Evolutionary conservation across 2,329 filamentous ascomycete species (phyloP).

Genomic region (Bipolaris oryzae): DNA sequence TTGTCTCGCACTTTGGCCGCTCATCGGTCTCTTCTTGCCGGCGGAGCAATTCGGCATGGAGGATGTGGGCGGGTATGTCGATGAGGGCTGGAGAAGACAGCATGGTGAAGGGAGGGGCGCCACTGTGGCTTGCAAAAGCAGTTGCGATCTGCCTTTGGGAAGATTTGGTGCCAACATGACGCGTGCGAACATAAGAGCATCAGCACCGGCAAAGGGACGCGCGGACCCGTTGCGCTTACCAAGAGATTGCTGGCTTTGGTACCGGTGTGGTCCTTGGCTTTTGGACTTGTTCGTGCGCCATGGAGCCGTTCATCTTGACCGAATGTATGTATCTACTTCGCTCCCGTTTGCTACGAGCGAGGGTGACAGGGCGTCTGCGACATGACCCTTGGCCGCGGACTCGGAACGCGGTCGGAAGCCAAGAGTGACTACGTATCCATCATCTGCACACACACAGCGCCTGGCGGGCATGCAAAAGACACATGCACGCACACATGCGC

Average conservation of each 20-base stretch:
- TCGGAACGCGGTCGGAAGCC: neutral
- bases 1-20: constrained; percentile 61
- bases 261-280: constrained; percentile 28
- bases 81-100: constrained; percentile 28
- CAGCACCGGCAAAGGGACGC: constrained; percentile 5
- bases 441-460: neutral
- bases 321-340: neutral
- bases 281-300: neutral
- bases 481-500: neutral
- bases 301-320: neutral
- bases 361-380: neutral
- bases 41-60: constrained; percentile 58
- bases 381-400: neutral
- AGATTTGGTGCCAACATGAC: constrained; percentile 27
- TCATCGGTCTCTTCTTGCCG: constrained; percentile 52
- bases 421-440: neutral
- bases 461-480: neutral
- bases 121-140: neutral
- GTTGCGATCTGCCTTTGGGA: constrained; percentile 27
- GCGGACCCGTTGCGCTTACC: constrained; percentile 17
- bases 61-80: constrained; percentile 51
- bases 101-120: constrained; percentile 21
- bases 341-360: neutral
- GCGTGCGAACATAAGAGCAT: constrained; percentile 16
- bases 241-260: constrained; percentile 22